Evolutionary conservation across 1,284 basidiomycete genomes (phyloP).

Genomic region (Microbotryum silenes-acaulis): DNA sequence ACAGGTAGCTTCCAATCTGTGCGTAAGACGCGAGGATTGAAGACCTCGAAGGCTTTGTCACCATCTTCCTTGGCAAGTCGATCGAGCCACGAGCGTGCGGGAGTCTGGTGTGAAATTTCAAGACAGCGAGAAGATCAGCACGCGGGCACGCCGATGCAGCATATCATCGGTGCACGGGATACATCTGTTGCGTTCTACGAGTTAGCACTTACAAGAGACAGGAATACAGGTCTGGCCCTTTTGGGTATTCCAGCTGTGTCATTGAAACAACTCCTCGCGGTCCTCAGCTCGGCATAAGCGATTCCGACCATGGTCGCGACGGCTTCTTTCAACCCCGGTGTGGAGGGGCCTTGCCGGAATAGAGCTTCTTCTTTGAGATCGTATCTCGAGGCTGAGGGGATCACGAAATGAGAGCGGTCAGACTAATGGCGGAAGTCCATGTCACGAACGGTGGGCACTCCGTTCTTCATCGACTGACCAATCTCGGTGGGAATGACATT

Average conservation of each 20-base stretch:
- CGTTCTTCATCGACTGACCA: conserved; percentile 8
- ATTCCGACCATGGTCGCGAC: conserved; percentile 30
- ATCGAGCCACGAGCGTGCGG: conserved; percentile 62
- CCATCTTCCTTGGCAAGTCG: conserved; percentile 56
- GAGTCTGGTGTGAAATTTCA: conserved; percentile 35
- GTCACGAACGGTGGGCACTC: no score
- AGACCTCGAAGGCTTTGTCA: conserved; percentile 65
- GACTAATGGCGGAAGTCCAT: no score
- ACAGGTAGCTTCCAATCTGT: conserved; percentile 81
- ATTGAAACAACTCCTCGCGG: conserved; percentile 24
- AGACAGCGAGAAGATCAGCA: background rate
- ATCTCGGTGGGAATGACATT: conserved; percentile 33
- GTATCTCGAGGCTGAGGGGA: conserved; percentile 15
- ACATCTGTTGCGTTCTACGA: no score
- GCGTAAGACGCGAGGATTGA: conserved; percentile 59
- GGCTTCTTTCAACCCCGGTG: conserved; percentile 20
- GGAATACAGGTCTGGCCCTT: conserved; percentile 21
- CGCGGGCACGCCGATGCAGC: no score
- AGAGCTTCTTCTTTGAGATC: conserved; percentile 22
- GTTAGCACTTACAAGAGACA: conserved; percentile 14
- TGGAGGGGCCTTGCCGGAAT: conserved; percentile 22
- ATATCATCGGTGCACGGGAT: no score
- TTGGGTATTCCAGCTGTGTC: conserved; percentile 26
- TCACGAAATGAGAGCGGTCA: background rate
- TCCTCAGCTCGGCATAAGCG: conserved; percentile 28